These are phyloP conservation scores for Aschersonia sp. DNA, from an alignment of 2,329 filamentous ascomycete species.

Conservation along the genomic window DNA sequence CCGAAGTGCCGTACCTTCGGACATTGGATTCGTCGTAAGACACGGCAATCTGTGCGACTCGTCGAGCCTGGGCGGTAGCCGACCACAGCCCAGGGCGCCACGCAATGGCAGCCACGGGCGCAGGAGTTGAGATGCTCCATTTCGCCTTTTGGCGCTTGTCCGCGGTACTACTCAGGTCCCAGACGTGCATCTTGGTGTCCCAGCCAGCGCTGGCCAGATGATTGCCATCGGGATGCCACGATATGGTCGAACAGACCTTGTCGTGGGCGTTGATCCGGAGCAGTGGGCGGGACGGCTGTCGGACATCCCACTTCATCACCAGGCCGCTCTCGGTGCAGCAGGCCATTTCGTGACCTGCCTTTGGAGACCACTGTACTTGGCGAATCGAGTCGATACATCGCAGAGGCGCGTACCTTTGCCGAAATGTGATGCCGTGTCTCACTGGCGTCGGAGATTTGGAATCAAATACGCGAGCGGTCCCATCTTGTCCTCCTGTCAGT, in stretches of 20 bases:
- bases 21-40: constrained; percentile 43
- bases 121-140: constrained; percentile 45
- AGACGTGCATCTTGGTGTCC: constrained; percentile 48
- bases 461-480: constrained; percentile 47
- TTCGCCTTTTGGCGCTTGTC: constrained; percentile 52
- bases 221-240: constrained; percentile 55
- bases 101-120: constrained; percentile 41
- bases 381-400: constrained; percentile 31
- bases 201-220: constrained; percentile 48
- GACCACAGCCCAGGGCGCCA: constrained; percentile 55
- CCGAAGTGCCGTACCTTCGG: constrained; percentile 38
- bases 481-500: constrained; percentile 49
- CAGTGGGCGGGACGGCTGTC: constrained; percentile 36
- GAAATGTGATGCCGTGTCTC: constrained; percentile 36
- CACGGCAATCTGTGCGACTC: constrained; percentile 47
- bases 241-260: constrained; percentile 41
- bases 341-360: constrained; percentile 45
- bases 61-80: constrained; percentile 42
- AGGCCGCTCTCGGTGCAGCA: constrained; percentile 49
- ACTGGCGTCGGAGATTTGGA: constrained; percentile 29
- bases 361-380: constrained; percentile 51
- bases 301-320: constrained; percentile 49
- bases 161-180: constrained; percentile 45
- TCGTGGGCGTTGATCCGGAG: constrained; percentile 48
- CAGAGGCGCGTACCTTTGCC: constrained; percentile 25